Percentiles rank a stretch among this genome's conserved stretches.
Conservation (phyloP, 2,329 filamentous ascomycete species). For the Neonectria hederae region DNA sequence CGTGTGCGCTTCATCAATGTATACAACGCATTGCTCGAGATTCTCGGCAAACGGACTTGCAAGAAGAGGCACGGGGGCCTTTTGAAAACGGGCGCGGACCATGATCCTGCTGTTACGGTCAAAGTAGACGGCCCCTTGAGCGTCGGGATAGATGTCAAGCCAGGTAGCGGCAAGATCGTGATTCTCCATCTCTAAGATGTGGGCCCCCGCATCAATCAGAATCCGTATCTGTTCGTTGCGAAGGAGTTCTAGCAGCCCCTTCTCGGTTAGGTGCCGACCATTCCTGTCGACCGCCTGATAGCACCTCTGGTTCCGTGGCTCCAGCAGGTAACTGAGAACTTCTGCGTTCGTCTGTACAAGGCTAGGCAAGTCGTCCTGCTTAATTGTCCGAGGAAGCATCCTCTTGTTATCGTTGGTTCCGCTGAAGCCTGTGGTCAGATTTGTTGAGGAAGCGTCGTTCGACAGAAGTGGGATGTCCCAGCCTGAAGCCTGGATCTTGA, state of each 20-base stretch:
- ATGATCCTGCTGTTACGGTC: constrained; percentile 44
- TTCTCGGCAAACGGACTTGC: constrained; percentile 64
- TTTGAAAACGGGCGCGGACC: constrained; percentile 40
- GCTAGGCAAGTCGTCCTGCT: constrained; percentile 66
- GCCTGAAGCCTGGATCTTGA: too few species aligned
- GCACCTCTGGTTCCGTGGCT: constrained; percentile 60
- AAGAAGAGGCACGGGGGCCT: constrained; percentile 59
- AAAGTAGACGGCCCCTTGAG: constrained; percentile 65
- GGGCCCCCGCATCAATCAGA: constrained; percentile 71
- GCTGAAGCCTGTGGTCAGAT: constrained; percentile 72
- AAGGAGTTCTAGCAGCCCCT: constrained; percentile 45
- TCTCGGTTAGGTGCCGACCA: constrained; percentile 50
- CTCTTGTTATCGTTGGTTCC: constrained; percentile 74
- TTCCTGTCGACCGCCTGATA: constrained; percentile 38
- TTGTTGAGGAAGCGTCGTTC: background rate
- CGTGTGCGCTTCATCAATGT: constrained; percentile 69
- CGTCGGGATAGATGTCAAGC: constrained; percentile 56
- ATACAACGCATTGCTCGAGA: constrained; percentile 63
- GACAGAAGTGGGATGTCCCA: constrained; percentile 22
- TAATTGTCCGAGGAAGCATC: constrained; percentile 69
- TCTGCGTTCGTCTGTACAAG: constrained; percentile 70
- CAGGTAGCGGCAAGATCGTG: constrained; percentile 58
- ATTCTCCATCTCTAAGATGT: constrained; percentile 71
- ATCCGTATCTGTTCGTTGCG: constrained; percentile 54
- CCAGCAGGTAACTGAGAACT: constrained; percentile 67